Base-by-base conservation (phyloP, 805 yeast species). In the Lipomyces kockii region DNA sequence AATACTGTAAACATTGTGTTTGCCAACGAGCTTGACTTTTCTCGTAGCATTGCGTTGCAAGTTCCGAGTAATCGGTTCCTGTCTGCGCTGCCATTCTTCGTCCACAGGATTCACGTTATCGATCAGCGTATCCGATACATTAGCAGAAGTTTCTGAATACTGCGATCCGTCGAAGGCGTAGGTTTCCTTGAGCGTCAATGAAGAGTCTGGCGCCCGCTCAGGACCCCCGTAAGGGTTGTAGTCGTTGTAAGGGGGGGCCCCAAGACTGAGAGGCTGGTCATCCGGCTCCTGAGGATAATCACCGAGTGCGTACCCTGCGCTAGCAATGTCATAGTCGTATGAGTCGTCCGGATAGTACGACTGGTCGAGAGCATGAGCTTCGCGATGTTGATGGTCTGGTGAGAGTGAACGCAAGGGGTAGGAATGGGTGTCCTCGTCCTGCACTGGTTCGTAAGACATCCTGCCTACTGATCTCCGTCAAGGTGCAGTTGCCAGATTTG, bases 21-120 rank as follows among this genome's bases (percentile, higher is more conserved):
- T 80, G 54, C 78, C 74, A 43, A 74, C 76, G 17, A 80, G 76
- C 61, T 78, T 78, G 71, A 80, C 80, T 63, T 77, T 77, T 22
- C 80, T 76, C 7, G 82, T 80, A 27, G 72, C 74, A 46, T 72
- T 74, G 9, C 81, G 76, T 58, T 74, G 73, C 60, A 78, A 71
- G 22, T 70, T 64, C 58, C 71, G 67, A 11, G 55, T 27, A 12
- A 53, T 53, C 49, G 71, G 66, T 56, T 73, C 72, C 68, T 76
- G 80, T 5, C 80, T 78, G 46, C 76, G 73, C 39, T 71, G 73
- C 74, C 80, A 75, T 39, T 63, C 70, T 25, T 62, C 59, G 22
- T 62, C 69, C 59, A 56, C 60, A 52, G 46, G 43, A 52, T 66
- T 56, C 62, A 34, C 11, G 43, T 56, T 27, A 59, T 59, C 64